Evolutionary conservation across 192 early-diverging fungal genomes (phyloP).

Genomic region (Fimicolochytrium jonesii): DNA sequence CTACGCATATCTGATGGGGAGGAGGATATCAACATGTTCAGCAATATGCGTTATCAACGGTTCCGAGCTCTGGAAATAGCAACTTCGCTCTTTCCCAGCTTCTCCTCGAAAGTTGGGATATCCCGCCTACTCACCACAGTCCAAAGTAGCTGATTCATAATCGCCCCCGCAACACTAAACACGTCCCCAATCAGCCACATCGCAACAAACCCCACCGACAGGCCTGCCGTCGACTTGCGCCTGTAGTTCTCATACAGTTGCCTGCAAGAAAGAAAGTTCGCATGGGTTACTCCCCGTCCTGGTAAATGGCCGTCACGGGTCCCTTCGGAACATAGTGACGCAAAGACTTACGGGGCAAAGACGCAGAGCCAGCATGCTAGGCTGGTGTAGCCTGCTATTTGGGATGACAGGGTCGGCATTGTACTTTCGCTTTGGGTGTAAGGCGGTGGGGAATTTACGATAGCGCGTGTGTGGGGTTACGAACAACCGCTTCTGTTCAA

Average conservation of each 20-base stretch:
- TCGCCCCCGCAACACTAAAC: slow-evolving; percentile 68
- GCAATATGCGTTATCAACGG: no score
- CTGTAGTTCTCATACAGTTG: slow-evolving; percentile 76
- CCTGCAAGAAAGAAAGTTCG: slow-evolving; percentile 25
- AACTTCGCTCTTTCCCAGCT: no score
- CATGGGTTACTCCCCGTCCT: not conserved
- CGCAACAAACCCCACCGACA: slow-evolving; percentile 66
- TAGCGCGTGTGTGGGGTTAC: no score
- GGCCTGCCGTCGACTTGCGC: slow-evolving; percentile 69
- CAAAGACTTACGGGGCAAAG: slow-evolving; percentile 65
- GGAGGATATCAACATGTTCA: no score
- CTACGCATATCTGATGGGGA: slow-evolving; percentile 47
- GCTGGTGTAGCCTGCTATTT: not conserved
- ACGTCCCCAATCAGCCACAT: slow-evolving; percentile 79
- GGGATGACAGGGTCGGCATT: not conserved
- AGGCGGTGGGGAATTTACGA: no score
- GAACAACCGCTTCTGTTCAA: no score
- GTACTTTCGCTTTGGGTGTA: no score
- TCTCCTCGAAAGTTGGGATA: no score
- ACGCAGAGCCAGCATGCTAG: slow-evolving; percentile 71
- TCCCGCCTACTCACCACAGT: slow-evolving; percentile 55
- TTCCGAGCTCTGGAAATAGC: no score
- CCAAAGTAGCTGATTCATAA: slow-evolving; percentile 65
- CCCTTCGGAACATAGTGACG: not conserved
- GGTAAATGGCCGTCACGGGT: not conserved